Evolutionary conservation across 805 yeast genomes (phyloP).

Genomic region (Candida fluviatilis): DNA sequence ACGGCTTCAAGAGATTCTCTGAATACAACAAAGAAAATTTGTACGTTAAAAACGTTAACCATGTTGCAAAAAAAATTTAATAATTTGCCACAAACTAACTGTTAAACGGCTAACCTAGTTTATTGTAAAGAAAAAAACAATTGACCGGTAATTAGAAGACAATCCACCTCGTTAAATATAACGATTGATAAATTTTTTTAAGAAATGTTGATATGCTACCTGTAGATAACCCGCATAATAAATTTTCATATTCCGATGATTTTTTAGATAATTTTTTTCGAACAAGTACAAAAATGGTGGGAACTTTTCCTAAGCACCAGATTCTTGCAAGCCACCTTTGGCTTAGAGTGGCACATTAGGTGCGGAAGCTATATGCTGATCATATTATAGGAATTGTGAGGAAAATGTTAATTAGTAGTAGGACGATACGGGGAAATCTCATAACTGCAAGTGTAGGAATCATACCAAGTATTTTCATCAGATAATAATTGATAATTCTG

Average conservation of each 20-base stretch:
- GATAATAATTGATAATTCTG: background rate
- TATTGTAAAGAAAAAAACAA: too few relatives aligned
- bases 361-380: too few relatives aligned
- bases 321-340: too few relatives aligned
- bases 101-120: too few relatives aligned
- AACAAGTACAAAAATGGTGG: too few relatives aligned
- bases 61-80: constrained; percentile 16
- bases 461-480: background rate
- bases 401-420: too few relatives aligned
- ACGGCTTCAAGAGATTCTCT: constrained; percentile 91
- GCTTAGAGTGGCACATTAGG: too few relatives aligned
- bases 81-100: too few relatives aligned
- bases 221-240: background rate
- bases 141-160: too few relatives aligned
- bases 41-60: constrained; percentile 58
- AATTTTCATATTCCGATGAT: background rate
- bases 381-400: too few relatives aligned
- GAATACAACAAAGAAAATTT: constrained; percentile 80
- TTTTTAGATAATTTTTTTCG: background rate
- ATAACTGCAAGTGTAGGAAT: background rate
- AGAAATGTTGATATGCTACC: background rate
- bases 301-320: too few relatives aligned
- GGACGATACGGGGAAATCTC: too few relatives aligned
- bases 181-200: background rate
- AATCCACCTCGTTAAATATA: background rate